A percentile compares a stretch with the other conserved stretches of the same genome.
These are phyloP conservation scores for Colletotrichum liaoningense DNA, from an alignment of 2,329 filamentous ascomycete genomes.

Conservation along the genomic window DNA sequence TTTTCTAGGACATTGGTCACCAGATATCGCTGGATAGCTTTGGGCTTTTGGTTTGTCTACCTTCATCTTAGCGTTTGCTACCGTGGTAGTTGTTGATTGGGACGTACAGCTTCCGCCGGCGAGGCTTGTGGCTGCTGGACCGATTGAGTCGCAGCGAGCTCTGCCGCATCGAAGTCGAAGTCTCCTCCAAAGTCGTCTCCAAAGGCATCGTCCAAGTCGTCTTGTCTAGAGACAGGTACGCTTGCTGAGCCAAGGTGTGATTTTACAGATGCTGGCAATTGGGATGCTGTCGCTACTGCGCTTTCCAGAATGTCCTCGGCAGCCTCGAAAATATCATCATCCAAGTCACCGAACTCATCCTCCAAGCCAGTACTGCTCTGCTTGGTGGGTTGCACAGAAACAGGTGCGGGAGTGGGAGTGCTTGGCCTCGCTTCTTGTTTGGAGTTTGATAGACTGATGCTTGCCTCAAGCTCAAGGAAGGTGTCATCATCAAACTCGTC, in stretches of 20 bases:
- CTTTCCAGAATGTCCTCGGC: constrained; percentile 53
- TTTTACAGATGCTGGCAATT: constrained; percentile 30
- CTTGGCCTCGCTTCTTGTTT: constrained; percentile 21
- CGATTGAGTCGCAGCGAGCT: constrained; percentile 79
- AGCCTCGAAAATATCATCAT: constrained; percentile 69
- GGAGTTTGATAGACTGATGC: constrained; percentile 44
- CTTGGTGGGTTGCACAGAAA: not conserved
- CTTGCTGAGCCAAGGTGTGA: not conserved
- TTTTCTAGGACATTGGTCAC: constrained; percentile 79
- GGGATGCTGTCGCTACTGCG: constrained; percentile 4
- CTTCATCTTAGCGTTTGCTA: constrained; percentile 70
- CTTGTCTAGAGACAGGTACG: constrained; percentile 40
- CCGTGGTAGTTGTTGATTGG: constrained; percentile 38
- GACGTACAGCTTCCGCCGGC: constrained; percentile 51
- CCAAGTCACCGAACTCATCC: constrained; percentile 75
- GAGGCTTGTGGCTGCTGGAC: constrained; percentile 43
- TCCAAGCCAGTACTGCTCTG: constrained; percentile 41
- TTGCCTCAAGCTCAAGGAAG: constrained; percentile 65
- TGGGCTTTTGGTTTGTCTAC: constrained; percentile 75
- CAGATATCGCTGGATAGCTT: constrained; percentile 87
- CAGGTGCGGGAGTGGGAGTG: not conserved
- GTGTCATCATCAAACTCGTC: constrained; percentile 71
- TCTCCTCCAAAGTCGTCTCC: constrained; percentile 81
- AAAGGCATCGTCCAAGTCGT: constrained; percentile 73
- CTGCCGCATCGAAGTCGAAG: constrained; percentile 82